phyloP scores from a whole-genome alignment of 2,329 filamentous ascomycete species.

The Clarireedia monteithiana region DNA sequence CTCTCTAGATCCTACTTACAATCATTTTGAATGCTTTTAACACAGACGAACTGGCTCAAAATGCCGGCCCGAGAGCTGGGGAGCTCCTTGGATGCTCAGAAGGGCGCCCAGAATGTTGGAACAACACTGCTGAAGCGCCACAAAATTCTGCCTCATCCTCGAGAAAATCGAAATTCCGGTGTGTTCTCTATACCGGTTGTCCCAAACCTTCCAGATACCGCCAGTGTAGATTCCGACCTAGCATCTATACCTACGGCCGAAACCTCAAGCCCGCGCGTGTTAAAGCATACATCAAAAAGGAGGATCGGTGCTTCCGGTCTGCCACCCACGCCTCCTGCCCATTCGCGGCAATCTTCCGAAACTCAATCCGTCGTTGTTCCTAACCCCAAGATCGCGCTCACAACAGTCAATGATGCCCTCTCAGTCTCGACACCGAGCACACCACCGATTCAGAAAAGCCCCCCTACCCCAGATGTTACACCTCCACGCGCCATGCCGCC shows the following conservation, averaged over 20 bases:
- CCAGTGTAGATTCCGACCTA: constrained; percentile 21
- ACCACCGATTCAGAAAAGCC: constrained; percentile 57
- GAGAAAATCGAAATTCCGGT: constrained; percentile 15
- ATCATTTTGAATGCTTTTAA: constrained; percentile 28
- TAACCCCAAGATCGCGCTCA: constrained; percentile 17
- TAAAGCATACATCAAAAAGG: constrained; percentile 28
- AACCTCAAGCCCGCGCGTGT: constrained; percentile 24
- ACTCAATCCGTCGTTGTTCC: constrained; percentile 22
- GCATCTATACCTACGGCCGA: constrained; percentile 23
- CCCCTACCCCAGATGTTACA: constrained; percentile 69
- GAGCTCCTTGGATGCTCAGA: constrained; percentile 23
- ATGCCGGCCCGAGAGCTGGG: constrained; percentile 27
- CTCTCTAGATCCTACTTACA: background rate
- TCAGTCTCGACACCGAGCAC: constrained; percentile 41
- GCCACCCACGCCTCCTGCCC: constrained; percentile 56
- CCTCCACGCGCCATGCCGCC: constrained; percentile 51
- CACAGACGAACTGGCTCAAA: constrained; percentile 29
- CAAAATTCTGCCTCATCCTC: constrained; percentile 28
- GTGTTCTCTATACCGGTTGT: constrained; percentile 15
- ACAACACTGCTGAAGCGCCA: constrained; percentile 27
- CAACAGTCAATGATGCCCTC: constrained; percentile 11
- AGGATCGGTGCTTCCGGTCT: constrained; percentile 27
- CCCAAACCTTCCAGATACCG: constrained; percentile 18
- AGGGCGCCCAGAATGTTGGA: constrained; percentile 19
- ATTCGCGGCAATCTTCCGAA: constrained; percentile 50